phyloP scores from a whole-genome alignment of 495 filamentous ascomycete genomes.

The Astrocystis sublimbata region DNA sequence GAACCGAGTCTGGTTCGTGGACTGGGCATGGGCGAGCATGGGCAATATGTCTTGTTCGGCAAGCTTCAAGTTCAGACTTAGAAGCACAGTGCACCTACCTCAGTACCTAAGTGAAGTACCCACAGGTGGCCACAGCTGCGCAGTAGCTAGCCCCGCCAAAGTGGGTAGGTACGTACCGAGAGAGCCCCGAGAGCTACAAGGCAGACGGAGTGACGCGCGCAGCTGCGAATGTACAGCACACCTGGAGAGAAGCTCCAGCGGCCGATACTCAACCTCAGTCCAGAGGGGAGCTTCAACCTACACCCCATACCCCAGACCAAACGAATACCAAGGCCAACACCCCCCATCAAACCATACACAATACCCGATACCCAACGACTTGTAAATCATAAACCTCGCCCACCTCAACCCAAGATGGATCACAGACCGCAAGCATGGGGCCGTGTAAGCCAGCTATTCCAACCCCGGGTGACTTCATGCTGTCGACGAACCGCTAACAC shows the following conservation, averaged over 20 bases:
- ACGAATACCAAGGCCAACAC: conserved; percentile 11
- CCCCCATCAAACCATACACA: neutral
- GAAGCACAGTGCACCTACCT: too few species aligned
- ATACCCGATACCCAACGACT: neutral
- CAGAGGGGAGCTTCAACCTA: conserved; percentile 27
- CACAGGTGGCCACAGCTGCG: neutral
- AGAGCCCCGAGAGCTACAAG: conserved; percentile 1
- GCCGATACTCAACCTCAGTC: conserved; percentile 15
- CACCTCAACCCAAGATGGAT: conserved; percentile 64
- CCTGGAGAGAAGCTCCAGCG: conserved; percentile 14
- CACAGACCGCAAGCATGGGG: conserved; percentile 96
- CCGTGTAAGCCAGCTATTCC: conserved; percentile 67
- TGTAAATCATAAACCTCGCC: neutral
- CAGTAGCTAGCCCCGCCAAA: neutral
- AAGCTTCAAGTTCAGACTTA: too few species aligned
- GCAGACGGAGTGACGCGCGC: conserved; percentile 39
- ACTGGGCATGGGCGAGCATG: too few species aligned
- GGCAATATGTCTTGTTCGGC: too few species aligned
- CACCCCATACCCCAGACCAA: conserved; percentile 5
- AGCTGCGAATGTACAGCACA: conserved; percentile 14
- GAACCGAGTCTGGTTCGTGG: neutral
- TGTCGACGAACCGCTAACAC: conserved; percentile 5
- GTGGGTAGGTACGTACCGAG: neutral
- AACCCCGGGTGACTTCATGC: conserved; percentile 12
- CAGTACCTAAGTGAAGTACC: neutral